Evolutionary conservation across 108 stramenopile species (phyloP).

Genomic region (Skeletonema grethae): DNA sequence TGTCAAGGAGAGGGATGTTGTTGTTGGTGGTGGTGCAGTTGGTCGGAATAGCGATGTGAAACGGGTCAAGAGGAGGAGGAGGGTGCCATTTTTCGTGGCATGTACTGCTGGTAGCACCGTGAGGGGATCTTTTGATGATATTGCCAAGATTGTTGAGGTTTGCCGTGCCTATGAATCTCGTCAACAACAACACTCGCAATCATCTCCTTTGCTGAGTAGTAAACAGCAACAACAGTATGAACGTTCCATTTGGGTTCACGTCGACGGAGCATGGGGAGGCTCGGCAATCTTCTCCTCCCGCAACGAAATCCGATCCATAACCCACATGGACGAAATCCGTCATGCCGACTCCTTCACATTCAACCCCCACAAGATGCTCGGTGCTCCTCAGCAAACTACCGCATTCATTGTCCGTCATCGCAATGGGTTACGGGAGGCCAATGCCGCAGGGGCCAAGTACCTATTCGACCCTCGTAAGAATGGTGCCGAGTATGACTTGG

Average conservation of each 20-base stretch:
- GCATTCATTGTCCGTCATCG: conserved; percentile 48
- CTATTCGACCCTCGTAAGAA: conserved; percentile 60
- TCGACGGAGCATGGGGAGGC: conserved; percentile 69
- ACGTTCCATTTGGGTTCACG: conserved; percentile 57
- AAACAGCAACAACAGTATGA: background rate
- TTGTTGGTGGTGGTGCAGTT: background rate
- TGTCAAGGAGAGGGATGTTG: background rate
- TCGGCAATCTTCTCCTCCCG: conserved; percentile 54
- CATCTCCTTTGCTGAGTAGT: too few relatives aligned
- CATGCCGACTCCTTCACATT: conserved; percentile 60
- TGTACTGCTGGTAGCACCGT: conserved; percentile 64
- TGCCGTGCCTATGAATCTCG: conserved; percentile 43
- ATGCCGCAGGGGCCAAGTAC: conserved; percentile 56
- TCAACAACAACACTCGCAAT: too few relatives aligned
- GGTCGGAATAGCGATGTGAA: background rate
- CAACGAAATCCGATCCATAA: conserved; percentile 19
- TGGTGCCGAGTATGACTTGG: conserved; percentile 60
- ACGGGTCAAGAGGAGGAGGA: background rate
- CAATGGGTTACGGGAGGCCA: conserved; percentile 34
- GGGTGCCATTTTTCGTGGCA: conserved; percentile 59
- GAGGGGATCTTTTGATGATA: conserved; percentile 58
- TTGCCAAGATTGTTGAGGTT: conserved; percentile 47
- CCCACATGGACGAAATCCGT: conserved; percentile 41
- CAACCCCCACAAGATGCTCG: conserved; percentile 70
- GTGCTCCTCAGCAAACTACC: conserved; percentile 62